A percentile compares a stretch with the other conserved stretches of the same genome.
These are phyloP conservation scores for Rhododendron ovatum DNA, from an alignment of 148 eudicot species.

Conservation along the genomic window DNA sequence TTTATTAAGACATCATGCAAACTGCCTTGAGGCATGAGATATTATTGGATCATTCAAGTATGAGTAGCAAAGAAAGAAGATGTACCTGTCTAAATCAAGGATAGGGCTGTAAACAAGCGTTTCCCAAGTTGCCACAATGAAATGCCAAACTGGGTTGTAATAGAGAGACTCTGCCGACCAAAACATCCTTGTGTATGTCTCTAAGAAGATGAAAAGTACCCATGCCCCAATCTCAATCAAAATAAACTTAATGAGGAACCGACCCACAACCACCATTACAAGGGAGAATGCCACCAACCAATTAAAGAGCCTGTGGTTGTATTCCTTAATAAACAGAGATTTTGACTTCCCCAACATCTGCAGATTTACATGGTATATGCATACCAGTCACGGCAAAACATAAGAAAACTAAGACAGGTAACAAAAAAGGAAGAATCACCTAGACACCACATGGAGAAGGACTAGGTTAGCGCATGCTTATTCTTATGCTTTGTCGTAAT, in stretches of 20 bases:
- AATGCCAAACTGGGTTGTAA: conserved; percentile 92
- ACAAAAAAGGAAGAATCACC: background rate
- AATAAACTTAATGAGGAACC: conserved; percentile 75
- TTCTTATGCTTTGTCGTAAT: background rate
- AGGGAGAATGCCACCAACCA: conserved; percentile 96
- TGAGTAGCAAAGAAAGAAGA: background rate
- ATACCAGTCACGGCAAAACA: background rate
- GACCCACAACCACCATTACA: conserved; percentile 91
- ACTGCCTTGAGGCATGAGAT: background rate
- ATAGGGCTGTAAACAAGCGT: conserved; percentile 87
- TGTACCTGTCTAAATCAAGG: conserved; percentile 91
- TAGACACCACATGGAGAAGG: background rate
- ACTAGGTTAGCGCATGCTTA: background rate
- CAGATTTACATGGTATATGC: conserved; percentile 16
- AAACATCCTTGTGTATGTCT: conserved; percentile 96
- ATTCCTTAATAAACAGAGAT: conserved; percentile 82
- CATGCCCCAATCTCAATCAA: conserved; percentile 93
- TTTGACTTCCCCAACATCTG: conserved; percentile 95
- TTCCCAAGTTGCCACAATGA: conserved; percentile 85
- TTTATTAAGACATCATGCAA: background rate
- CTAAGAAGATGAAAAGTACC: conserved; percentile 92
- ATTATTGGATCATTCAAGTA: background rate
- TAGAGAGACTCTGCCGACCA: conserved; percentile 99
- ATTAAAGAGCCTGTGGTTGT: conserved; percentile 89
- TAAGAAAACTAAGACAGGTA: background rate